phyloP scores from a whole-genome alignment of 2,329 filamentous ascomycete species.

The Pleurostoma richardsiae region DNA sequence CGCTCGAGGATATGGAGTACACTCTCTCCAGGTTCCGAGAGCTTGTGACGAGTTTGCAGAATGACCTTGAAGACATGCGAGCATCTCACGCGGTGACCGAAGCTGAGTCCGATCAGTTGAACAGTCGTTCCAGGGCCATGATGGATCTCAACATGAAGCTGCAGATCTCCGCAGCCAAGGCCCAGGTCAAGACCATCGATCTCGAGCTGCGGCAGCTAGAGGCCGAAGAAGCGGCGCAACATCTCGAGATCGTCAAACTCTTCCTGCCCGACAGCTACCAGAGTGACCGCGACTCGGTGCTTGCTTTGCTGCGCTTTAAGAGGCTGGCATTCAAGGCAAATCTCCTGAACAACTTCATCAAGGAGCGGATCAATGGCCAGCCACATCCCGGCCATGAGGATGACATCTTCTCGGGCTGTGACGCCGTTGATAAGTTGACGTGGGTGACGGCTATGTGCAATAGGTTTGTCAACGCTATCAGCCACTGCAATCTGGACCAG shows the following conservation, averaged over 20 bases:
- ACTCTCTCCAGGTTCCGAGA: constrained; percentile 85
- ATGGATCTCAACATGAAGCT: constrained; percentile 95
- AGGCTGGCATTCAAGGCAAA: constrained; percentile 83
- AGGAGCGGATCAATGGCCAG: constrained; percentile 68
- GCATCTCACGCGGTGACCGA: constrained; percentile 91
- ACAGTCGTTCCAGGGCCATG: constrained; percentile 84
- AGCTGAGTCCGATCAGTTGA: constrained; percentile 85
- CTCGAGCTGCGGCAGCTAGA: constrained; percentile 82
- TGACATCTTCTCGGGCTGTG: constrained; percentile 73
- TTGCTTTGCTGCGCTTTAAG: constrained; percentile 83
- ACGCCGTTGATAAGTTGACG: constrained; percentile 78
- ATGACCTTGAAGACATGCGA: constrained; percentile 84
- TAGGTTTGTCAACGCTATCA: constrained; percentile 77
- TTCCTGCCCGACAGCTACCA: constrained; percentile 85
- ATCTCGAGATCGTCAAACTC: constrained; percentile 80
- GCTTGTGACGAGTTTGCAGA: constrained; percentile 79
- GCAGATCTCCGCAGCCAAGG: constrained; percentile 83
- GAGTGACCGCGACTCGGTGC: constrained; percentile 76
- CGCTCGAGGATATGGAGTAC: constrained; percentile 83
- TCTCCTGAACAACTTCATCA: constrained; percentile 71
- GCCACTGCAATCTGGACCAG: constrained; percentile 68
- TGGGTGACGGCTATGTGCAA: constrained; percentile 81
- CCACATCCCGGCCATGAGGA: constrained; percentile 66
- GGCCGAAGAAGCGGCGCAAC: constrained; percentile 82
- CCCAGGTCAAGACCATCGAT: constrained; percentile 91